phyloP scores from a whole-genome alignment of 148 eudicot species.

The Arctostaphylos glauca region DNA sequence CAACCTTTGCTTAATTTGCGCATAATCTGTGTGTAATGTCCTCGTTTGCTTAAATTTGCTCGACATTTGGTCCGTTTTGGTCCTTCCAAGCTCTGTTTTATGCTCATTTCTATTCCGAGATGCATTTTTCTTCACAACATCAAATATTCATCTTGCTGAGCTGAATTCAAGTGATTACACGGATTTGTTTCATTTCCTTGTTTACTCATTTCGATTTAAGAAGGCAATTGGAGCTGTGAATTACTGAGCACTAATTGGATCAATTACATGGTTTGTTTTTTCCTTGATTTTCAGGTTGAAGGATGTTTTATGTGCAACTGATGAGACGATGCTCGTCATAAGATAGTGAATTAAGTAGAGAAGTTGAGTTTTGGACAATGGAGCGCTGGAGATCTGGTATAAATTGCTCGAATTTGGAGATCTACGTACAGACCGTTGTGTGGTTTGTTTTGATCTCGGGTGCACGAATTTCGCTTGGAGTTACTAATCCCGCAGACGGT shows the following conservation, averaged over 20 bases:
- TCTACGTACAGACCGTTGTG: slow-evolving; percentile 26
- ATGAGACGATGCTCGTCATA: slow-evolving; percentile 17
- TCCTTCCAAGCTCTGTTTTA: background rate
- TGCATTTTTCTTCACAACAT: background rate
- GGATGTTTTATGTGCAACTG: slow-evolving; percentile 16
- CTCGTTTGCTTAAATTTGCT: slow-evolving; percentile 17
- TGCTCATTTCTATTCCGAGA: background rate
- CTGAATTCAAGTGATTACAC: background rate
- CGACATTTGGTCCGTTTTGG: slow-evolving; percentile 12
- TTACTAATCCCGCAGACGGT: slow-evolving; percentile 69
- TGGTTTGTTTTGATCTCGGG: slow-evolving; percentile 32
- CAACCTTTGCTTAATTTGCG: background rate
- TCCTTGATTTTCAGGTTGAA: slow-evolving; percentile 28
- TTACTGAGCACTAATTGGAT: slow-evolving; percentile 4
- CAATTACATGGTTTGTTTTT: background rate
- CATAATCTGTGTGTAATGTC: background rate
- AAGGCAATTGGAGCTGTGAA: slow-evolving; percentile 5
- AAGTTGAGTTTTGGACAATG: slow-evolving; percentile 45
- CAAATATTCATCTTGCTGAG: background rate
- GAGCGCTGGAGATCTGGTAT: slow-evolving; percentile 40
- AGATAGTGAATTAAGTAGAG: slow-evolving; percentile 21
- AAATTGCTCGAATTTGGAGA: slow-evolving; percentile 24
- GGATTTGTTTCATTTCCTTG: background rate
- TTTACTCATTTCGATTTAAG: background rate
- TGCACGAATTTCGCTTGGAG: slow-evolving; percentile 34